phyloP scores from a whole-genome alignment of 2,329 filamentous ascomycete genomes.

The Aureobasidium namibiae region DNA sequence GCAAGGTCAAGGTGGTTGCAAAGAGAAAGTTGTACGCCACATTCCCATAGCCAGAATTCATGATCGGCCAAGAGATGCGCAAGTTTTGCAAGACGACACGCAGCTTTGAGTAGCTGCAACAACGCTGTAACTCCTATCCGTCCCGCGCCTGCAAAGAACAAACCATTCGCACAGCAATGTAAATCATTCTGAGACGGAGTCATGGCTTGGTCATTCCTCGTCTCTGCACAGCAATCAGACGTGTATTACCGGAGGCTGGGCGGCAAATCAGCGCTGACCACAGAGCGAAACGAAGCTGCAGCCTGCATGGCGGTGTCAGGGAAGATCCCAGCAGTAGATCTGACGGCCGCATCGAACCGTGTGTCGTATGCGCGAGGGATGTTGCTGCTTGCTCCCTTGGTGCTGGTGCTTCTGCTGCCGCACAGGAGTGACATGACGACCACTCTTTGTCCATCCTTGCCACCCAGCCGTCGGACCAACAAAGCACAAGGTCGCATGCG shows the following conservation, averaged over 20 bases:
- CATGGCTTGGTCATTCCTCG: slow-evolving; percentile 11
- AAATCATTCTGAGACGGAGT: slow-evolving; percentile 5
- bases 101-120: not conserved
- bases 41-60: not conserved
- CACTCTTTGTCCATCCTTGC: slow-evolving; percentile 14
- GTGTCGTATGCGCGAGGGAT: slow-evolving; percentile 10
- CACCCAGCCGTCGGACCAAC: slow-evolving; percentile 9
- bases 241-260: not conserved
- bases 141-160: not conserved
- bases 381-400: slow-evolving; percentile 5
- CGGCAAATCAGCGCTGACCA: slow-evolving; percentile 11
- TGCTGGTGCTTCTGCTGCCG: slow-evolving; percentile 3
- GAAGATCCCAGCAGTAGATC: slow-evolving; percentile 11
- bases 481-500: slow-evolving; percentile 10
- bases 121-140: not conserved
- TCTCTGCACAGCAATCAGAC: not conserved
- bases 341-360: slow-evolving; percentile 7
- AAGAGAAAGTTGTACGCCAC: not conserved
- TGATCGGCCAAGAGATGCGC: not conserved
- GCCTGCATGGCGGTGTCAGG: slow-evolving; percentile 6
- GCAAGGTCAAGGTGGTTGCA: slow-evolving; percentile 1
- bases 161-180: slow-evolving; percentile 7
- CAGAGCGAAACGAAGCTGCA: slow-evolving; percentile 10
- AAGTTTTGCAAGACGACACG: not conserved
- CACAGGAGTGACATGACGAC: slow-evolving; percentile 11